These are phyloP conservation scores for Fraxinus latifolia DNA, from an alignment of 305 asterid genomes.

Conservation along the genomic window DNA sequence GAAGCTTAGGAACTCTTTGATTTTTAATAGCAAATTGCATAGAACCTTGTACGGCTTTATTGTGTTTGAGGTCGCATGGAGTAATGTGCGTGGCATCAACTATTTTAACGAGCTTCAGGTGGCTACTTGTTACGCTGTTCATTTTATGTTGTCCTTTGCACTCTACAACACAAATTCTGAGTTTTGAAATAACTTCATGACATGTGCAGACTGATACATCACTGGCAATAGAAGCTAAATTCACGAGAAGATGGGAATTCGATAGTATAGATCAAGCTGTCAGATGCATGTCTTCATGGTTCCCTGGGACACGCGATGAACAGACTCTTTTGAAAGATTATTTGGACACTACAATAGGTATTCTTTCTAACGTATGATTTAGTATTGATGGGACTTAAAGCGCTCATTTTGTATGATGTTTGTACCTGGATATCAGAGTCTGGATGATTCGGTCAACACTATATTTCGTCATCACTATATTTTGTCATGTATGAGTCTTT, in stretches of 20 bases:
- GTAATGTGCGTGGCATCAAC: slow-evolving; percentile 74
- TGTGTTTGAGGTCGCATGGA: slow-evolving; percentile 74
- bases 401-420: background rate
- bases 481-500: background rate
- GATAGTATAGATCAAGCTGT: slow-evolving; percentile 71
- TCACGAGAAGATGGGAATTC: slow-evolving; percentile 78
- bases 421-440: background rate
- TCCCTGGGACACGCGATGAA: slow-evolving; percentile 55
- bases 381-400: background rate
- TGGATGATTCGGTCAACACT: background rate
- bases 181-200: background rate
- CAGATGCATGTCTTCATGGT: slow-evolving; percentile 53
- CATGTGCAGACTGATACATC: slow-evolving; percentile 70
- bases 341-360: slow-evolving; percentile 56
- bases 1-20: slow-evolving; percentile 57
- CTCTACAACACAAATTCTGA: background rate
- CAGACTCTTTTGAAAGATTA: slow-evolving; percentile 47
- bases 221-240: slow-evolving; percentile 67
- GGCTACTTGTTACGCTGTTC: background rate
- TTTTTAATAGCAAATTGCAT: slow-evolving; percentile 57
- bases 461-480: background rate
- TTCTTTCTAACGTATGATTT: background rate
- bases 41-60: slow-evolving; percentile 76
- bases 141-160: background rate
- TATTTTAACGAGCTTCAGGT: slow-evolving; percentile 85